Evolutionary conservation across 495 filamentous ascomycete species (phyloP), one percentile per base, ranked within the genome.

Genomic region (Neurospora sp.): DNA sequence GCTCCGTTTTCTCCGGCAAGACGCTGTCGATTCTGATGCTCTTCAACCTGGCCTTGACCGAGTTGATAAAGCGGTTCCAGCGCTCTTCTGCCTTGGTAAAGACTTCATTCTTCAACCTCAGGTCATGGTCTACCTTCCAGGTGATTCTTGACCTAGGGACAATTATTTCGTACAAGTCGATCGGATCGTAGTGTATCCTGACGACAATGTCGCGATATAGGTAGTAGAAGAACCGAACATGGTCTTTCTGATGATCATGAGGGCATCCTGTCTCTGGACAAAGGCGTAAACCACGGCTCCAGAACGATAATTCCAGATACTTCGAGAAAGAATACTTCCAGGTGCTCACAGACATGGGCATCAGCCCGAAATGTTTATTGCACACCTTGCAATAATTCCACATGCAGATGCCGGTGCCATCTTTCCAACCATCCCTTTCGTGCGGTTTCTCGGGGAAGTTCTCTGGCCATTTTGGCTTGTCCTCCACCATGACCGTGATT

Each of bases 311-410:
- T 81, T 99, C 96, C 37, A 99, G 86, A 76, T 98, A 99, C 81
- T 99, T 99, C 4, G 90, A 95, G 77, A 99, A 96, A 0, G 96
- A 98, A 80, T 99, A 99, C 80, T 96, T 98, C 94, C 95, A 99
- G 3, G 93, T 97, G 78, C 87, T 94, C 69, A 93, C 90, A 0
- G 95, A 97, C 96, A 99, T 99, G 18, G 92, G 92, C 73, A 92
- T 91, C 45, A 94, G 89, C 47, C 93, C 91, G 2, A 94, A 97
- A 79, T 98, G 94, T 72, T 92, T 91, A 39, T 91, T 90, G 77
- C 96, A 98, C 20, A 93, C 85, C 75, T 96, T 96, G 83, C 96
- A 99, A 72, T 89, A 91, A 74, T 93, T 97, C 96, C 96, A 99
- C 96, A 99, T 98, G 76, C 94, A 85, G 69, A 99, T 95, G 9